Evolutionary conservation across 208 protist genomes (phyloP), one percentile per base, ranked within the genome.

Genomic region (Trypanosoma scelopori): DNA sequence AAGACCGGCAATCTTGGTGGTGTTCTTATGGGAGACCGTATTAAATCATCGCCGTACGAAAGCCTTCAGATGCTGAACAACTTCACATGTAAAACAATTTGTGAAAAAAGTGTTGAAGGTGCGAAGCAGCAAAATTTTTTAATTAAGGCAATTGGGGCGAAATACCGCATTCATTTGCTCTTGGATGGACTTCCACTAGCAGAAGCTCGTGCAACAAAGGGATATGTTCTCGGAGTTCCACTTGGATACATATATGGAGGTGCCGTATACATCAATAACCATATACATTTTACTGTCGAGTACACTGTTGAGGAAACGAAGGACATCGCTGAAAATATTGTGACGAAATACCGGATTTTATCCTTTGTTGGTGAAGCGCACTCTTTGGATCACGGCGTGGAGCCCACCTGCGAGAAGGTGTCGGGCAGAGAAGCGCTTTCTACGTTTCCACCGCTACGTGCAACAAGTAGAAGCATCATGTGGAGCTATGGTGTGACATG

Each of bases 1-100:
- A 67, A 69, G 11, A n/a, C 51, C 1, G 92, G 96, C 57, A 98
- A 97, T 66, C 77, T 98, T n/a, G 95, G 94, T 35, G 92, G 98
- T 61, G 71, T 97, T 22, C 67, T 98, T 7, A 60, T 78, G n/a
- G 96, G 96, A 25, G 94, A 98, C 62, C 48, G 70, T 55, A 97
- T 98, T 58, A 71, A 93, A 65, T 90, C 79, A 18, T 96, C 94
- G 9, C 71, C 76, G 5, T 98, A 97, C 57, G 55, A 72, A 52
- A 55, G 63, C 50, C 25, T 62, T 41, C 23, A 41, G 20, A 15
- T 82, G 7, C 27, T 67, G 12, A 48, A 66, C 0, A 71, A 84
- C 55, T 50, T 76, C 25, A 67, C 49, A 9, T 80, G 78, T 66
- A 11, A 50, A 27, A 51, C 35, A 16, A 50, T 84, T 4, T 84